phyloP scores from a whole-genome alignment of 108 stramenopile genomes.

The Fistulifera pelliculosa region DNA sequence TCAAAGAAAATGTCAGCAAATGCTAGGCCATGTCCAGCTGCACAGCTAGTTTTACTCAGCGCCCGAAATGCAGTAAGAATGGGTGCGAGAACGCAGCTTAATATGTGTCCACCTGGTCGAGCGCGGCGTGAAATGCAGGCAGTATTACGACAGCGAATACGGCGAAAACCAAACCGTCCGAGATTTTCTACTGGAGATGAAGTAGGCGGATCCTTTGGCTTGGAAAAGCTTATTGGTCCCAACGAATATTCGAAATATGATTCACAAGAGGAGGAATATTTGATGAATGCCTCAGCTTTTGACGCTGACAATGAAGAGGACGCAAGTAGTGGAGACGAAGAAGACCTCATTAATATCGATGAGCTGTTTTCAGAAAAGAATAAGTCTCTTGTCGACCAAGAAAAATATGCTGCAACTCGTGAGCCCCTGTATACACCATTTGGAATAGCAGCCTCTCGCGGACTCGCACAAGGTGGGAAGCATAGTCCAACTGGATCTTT shows the following conservation, averaged over 20 bases:
- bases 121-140: slow-evolving; percentile 39
- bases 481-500: slow-evolving; percentile 3
- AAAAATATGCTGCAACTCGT: slow-evolving; percentile 4
- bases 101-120: slow-evolving; percentile 60
- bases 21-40: slow-evolving; percentile 51
- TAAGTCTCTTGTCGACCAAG: slow-evolving; percentile 14
- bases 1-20: no score
- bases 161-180: background rate
- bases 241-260: slow-evolving; percentile 24
- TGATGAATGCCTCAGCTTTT: slow-evolving; percentile 23
- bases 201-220: slow-evolving; percentile 27
- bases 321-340: slow-evolving; percentile 54
- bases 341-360: slow-evolving; percentile 26
- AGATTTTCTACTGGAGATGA: slow-evolving; percentile 17
- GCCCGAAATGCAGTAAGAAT: slow-evolving; percentile 61
- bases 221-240: slow-evolving; percentile 38
- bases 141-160: slow-evolving; percentile 17
- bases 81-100: slow-evolving; percentile 62
- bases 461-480: no score
- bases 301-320: slow-evolving; percentile 38
- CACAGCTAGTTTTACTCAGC: slow-evolving; percentile 44
- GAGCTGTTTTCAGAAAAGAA: slow-evolving; percentile 23
- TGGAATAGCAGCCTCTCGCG: slow-evolving; percentile 9
- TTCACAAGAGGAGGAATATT: slow-evolving; percentile 34
- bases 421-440: slow-evolving; percentile 45